Evolutionary conservation across 2,329 filamentous ascomycete genomes (phyloP).

Genomic region (Claviceps pazoutovae): DNA sequence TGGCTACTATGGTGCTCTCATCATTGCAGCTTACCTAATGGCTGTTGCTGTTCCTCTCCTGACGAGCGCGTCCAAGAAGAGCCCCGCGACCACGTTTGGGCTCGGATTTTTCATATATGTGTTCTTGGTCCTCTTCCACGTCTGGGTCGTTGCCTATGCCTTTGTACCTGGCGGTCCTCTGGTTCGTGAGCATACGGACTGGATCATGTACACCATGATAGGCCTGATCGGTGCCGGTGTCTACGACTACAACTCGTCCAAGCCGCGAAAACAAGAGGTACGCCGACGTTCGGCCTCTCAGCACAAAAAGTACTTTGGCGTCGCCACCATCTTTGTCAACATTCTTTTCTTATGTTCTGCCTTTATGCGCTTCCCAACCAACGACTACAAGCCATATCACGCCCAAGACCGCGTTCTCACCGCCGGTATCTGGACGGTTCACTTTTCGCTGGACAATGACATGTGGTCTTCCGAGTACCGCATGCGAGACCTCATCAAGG

Average conservation of each 20-base stretch:
- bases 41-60: slow-evolving; percentile 66
- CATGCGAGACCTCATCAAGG: slow-evolving; percentile 80
- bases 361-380: slow-evolving; percentile 81
- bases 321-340: slow-evolving; percentile 60
- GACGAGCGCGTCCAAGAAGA: slow-evolving; percentile 59
- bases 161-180: slow-evolving; percentile 91
- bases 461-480: slow-evolving; percentile 97
- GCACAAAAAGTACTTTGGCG: slow-evolving; percentile 37
- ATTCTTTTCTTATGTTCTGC: slow-evolving; percentile 66
- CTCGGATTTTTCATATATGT: slow-evolving; percentile 86
- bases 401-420: slow-evolving; percentile 76
- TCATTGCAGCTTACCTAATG: slow-evolving; percentile 66
- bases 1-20: slow-evolving; percentile 74
- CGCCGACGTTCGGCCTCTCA: slow-evolving; percentile 20
- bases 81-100: slow-evolving; percentile 69
- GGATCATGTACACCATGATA: slow-evolving; percentile 85
- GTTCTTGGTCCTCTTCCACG: slow-evolving; percentile 87
- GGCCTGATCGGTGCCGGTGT: slow-evolving; percentile 71
- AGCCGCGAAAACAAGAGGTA: slow-evolving; percentile 24
- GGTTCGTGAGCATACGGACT: slow-evolving; percentile 88
- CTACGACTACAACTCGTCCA: slow-evolving; percentile 50
- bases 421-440: slow-evolving; percentile 95
- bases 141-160: slow-evolving; percentile 96
- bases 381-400: slow-evolving; percentile 86
- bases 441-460: slow-evolving; percentile 94